These are phyloP conservation scores for Phyllostachys edulis DNA, from an alignment of 176 grass and related monocot genomes.

Conservation along the genomic window DNA sequence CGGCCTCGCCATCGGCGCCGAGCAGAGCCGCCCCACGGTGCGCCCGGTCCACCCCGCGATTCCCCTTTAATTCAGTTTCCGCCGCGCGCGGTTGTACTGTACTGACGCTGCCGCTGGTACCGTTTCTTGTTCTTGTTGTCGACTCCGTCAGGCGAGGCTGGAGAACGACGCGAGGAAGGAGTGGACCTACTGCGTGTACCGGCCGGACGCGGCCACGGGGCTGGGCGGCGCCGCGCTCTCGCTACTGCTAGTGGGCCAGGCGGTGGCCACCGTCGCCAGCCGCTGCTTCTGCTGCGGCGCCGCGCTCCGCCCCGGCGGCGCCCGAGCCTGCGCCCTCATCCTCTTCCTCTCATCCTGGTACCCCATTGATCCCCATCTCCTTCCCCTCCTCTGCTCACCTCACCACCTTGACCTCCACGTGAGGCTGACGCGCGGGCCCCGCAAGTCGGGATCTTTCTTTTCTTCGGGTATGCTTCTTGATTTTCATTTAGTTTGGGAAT, in stretches of 20 bases:
- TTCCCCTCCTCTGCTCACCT: background rate
- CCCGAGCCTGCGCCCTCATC: slow-evolving; percentile 70
- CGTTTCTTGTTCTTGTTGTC: background rate
- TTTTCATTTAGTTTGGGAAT: background rate
- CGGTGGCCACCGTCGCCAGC: slow-evolving; percentile 54
- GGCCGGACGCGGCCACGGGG: slow-evolving; percentile 67
- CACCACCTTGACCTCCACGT: slow-evolving; percentile 27
- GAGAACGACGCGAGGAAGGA: slow-evolving; percentile 58
- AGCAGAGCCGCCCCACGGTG: slow-evolving; percentile 69
- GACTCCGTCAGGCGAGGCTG: slow-evolving; percentile 50
- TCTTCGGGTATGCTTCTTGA: background rate
- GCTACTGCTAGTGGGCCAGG: slow-evolving; percentile 68
- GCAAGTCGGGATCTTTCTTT: background rate
- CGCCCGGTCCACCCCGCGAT: background rate
- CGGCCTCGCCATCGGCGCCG: slow-evolving; percentile 74
- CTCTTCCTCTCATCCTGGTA: slow-evolving; percentile 85
- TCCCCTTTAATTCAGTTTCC: background rate
- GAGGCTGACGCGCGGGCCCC: slow-evolving; percentile 34
- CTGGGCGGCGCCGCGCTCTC: slow-evolving; percentile 61
- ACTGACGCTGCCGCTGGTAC: background rate
- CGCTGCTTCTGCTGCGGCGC: slow-evolving; percentile 84
- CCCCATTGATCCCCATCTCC: background rate
- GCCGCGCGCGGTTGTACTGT: background rate
- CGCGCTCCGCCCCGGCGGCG: slow-evolving; percentile 59
- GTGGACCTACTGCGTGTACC: slow-evolving; percentile 82